phyloP scores from a whole-genome alignment of 2,329 filamentous ascomycete genomes.

The Monosporascus sp. region DNA sequence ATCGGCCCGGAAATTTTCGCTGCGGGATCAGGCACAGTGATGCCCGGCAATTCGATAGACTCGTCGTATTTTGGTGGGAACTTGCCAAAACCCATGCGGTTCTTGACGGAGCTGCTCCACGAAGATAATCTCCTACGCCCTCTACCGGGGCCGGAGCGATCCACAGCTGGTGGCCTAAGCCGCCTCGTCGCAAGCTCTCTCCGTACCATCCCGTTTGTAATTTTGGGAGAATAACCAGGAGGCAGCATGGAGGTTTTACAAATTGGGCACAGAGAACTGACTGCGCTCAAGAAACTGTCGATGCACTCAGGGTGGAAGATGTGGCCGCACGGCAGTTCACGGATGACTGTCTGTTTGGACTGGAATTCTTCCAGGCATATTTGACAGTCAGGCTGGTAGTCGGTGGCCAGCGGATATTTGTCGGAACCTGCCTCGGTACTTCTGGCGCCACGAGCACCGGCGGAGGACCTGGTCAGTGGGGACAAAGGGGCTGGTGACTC shows the following conservation, averaged over 20 bases:
- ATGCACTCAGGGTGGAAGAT: conserved; percentile 93
- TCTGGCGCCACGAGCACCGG: conserved; percentile 3
- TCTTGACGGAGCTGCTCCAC: conserved; percentile 16
- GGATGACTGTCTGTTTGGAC: conserved; percentile 64
- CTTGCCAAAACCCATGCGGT: conserved; percentile 8
- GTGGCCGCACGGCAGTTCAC: conserved; percentile 83
- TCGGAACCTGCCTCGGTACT: conserved; percentile 12
- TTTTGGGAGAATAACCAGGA: conserved; percentile 56
- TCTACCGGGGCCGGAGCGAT: conserved; percentile 28
- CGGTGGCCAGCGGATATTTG: conserved; percentile 38
- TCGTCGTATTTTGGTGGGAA: conserved; percentile 13
- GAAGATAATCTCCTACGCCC: conserved; percentile 18
- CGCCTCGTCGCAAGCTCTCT: conserved; percentile 66
- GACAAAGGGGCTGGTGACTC: conserved; percentile 34
- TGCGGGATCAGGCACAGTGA: conserved; percentile 3
- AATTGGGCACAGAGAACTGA: conserved; percentile 82
- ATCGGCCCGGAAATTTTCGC: conserved; percentile 18
- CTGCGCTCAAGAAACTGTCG: conserved; percentile 71
- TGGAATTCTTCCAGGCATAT: conserved; percentile 85
- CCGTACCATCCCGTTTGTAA: conserved; percentile 84
- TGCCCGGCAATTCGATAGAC: conserved; percentile 17
- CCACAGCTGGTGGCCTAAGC: conserved; percentile 47
- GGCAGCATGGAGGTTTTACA: conserved; percentile 85
- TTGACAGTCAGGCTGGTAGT: conserved; percentile 77
- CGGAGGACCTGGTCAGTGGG: neutral